Evolutionary conservation across 2,329 filamentous ascomycete species (phyloP).

Genomic region (Coniochaeta hoffmannii): DNA sequence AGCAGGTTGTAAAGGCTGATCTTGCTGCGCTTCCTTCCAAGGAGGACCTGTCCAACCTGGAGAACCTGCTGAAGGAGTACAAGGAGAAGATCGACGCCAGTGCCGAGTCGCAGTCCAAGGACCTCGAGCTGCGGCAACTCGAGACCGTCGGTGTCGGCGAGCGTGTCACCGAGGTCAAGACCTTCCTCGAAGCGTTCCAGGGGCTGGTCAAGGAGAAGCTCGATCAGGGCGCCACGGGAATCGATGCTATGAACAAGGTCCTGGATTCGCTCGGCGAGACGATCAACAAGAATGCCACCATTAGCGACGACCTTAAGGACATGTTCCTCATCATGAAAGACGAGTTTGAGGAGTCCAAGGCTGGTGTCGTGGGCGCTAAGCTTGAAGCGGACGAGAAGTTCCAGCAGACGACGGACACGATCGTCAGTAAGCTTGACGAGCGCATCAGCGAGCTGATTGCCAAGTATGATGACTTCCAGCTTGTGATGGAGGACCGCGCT

Average conservation of each 20-base stretch:
- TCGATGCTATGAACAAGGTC: conserved; percentile 66
- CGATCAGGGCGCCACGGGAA: conserved; percentile 62
- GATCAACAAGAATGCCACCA: conserved; percentile 47
- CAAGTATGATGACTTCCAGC: conserved; percentile 84
- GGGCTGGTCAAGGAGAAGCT: conserved; percentile 70
- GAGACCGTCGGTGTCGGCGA: conserved; percentile 75
- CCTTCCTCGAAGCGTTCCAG: conserved; percentile 70
- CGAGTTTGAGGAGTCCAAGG: conserved; percentile 82
- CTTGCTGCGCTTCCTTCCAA: conserved; percentile 66
- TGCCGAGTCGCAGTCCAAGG: conserved; percentile 66
- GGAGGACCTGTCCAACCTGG: conserved; percentile 66
- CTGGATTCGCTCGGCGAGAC: conserved; percentile 60
- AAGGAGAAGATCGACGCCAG: conserved; percentile 58
- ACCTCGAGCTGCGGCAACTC: conserved; percentile 74
- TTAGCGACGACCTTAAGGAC: conserved; percentile 59
- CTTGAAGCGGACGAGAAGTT: conserved; percentile 78
- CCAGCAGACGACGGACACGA: conserved; percentile 45
- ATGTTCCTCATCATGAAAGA: conserved; percentile 69
- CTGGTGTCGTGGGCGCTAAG: conserved; percentile 71
- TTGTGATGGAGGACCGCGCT: conserved; percentile 64
- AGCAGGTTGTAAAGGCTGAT: conserved; percentile 65
- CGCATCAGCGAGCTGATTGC: conserved; percentile 68
- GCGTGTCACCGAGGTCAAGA: conserved; percentile 71
- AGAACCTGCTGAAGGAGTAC: conserved; percentile 60
- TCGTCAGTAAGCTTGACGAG: conserved; percentile 52